phyloP scores from a whole-genome alignment of 768 basidiomycete genomes.

The Leccinum boreale region DNA sequence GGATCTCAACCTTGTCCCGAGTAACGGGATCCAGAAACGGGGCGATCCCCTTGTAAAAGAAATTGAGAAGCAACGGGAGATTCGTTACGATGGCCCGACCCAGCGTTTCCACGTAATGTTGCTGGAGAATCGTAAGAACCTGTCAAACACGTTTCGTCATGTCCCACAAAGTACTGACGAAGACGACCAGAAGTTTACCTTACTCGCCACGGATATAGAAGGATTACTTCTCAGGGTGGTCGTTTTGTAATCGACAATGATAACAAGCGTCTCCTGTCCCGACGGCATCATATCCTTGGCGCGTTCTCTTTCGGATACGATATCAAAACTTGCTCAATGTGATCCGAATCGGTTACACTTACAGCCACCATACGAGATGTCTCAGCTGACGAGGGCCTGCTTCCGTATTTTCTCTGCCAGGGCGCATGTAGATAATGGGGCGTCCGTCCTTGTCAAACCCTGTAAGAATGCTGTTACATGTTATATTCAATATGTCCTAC shows the following conservation, averaged over 20 bases:
- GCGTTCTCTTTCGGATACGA: conserved; percentile 57
- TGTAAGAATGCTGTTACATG: conserved; percentile 59
- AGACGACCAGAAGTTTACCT: conserved; percentile 38
- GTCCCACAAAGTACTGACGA: background rate
- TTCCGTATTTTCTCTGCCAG: conserved; percentile 83
- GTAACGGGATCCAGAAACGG: conserved; percentile 90
- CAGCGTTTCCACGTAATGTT: conserved; percentile 87
- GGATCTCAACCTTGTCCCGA: conserved; percentile 64
- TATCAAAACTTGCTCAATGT: conserved; percentile 6
- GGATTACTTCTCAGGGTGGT: conserved; percentile 82
- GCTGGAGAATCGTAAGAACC: conserved; percentile 77
- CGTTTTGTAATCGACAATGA: conserved; percentile 83
- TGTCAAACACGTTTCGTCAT: conserved; percentile 14
- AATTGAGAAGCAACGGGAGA: conserved; percentile 67
- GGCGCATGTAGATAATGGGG: conserved; percentile 88
- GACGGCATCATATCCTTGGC: conserved; percentile 88
- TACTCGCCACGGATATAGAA: conserved; percentile 74
- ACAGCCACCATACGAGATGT: conserved; percentile 87
- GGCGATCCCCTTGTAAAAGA: conserved; percentile 80
- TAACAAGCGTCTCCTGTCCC: conserved; percentile 78
- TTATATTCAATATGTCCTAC: background rate
- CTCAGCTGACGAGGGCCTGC: conserved; percentile 73
- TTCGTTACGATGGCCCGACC: conserved; percentile 83
- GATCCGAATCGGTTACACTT: conserved; percentile 29
- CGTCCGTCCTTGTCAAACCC: conserved; percentile 85